Evolutionary conservation across 2,329 filamentous ascomycete genomes (phyloP).

Genomic region (Stachybotrys chartarum): DNA sequence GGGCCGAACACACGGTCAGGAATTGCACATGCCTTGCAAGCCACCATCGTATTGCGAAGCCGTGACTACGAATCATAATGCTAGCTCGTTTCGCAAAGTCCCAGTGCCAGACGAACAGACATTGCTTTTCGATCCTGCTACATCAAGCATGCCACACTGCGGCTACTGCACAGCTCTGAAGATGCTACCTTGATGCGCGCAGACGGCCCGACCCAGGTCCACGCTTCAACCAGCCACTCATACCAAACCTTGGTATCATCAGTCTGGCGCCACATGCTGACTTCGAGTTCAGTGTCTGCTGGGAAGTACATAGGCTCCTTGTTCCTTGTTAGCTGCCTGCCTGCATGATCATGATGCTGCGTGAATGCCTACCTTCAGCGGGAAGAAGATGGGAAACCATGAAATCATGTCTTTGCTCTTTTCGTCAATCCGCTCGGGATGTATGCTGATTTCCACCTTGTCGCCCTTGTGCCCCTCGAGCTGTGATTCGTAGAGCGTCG

Average conservation of each 20-base stretch:
- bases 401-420: slow-evolving; percentile 99
- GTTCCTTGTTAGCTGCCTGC: slow-evolving; percentile 5
- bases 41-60: not conserved
- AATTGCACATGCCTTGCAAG: not conserved
- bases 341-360: not conserved
- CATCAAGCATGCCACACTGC: slow-evolving; percentile 66
- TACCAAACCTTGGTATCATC: slow-evolving; percentile 98
- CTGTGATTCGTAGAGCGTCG: slow-evolving; percentile 70
- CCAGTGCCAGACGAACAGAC: no score
- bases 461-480: slow-evolving; percentile 24
- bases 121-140: slow-evolving; percentile 21
- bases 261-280: slow-evolving; percentile 94
- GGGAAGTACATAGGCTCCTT: slow-evolving; percentile 82
- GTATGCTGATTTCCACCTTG: slow-evolving; percentile 81
- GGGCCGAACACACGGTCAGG: not conserved
- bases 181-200: slow-evolving; percentile 57
- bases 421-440: slow-evolving; percentile 81
- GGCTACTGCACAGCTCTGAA: slow-evolving; percentile 62
- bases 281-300: slow-evolving; percentile 74
- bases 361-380: slow-evolving; percentile 64
- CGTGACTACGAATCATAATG: not conserved
- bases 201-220: slow-evolving; percentile 53
- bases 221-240: slow-evolving; percentile 92
- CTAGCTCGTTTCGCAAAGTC: no score
- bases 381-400: slow-evolving; percentile 99